These are phyloP conservation scores for Phyllosticta citribraziliensis DNA, from an alignment of 2,329 filamentous ascomycete species.

Conservation along the genomic window DNA sequence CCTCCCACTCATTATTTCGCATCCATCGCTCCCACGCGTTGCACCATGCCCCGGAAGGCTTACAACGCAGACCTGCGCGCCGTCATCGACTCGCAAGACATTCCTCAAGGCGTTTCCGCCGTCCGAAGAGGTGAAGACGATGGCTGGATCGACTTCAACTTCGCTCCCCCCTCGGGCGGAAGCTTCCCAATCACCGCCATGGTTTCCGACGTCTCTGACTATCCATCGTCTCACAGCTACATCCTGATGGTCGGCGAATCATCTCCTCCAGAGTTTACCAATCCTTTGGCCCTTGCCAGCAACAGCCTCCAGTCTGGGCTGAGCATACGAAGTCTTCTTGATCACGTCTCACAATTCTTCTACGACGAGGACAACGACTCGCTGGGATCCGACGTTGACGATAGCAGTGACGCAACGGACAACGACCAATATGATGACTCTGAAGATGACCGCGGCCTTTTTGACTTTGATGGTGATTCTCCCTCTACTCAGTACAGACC, in stretches of 20 bases:
- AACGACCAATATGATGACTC: background rate
- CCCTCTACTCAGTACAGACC: background rate
- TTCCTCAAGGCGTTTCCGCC: slow-evolving; percentile 39
- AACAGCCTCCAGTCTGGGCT: slow-evolving; percentile 30
- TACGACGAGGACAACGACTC: slow-evolving; percentile 23
- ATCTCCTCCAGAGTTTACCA: slow-evolving; percentile 32
- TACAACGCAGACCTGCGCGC: slow-evolving; percentile 52
- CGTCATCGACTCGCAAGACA: slow-evolving; percentile 26
- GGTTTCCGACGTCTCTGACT: slow-evolving; percentile 46
- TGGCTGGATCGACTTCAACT: slow-evolving; percentile 59
- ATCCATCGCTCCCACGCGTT: background rate
- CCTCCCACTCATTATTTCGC: background rate
- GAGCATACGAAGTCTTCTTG: slow-evolving; percentile 36
- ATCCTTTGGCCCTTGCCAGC: slow-evolving; percentile 37
- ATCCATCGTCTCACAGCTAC: slow-evolving; percentile 49
- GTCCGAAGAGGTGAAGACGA: slow-evolving; percentile 58
- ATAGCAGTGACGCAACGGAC: background rate
- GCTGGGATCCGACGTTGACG: slow-evolving; percentile 1
- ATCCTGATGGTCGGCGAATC: slow-evolving; percentile 46
- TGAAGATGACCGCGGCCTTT: background rate
- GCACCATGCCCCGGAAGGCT: slow-evolving; percentile 53
- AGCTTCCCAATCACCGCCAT: slow-evolving; percentile 30
- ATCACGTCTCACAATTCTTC: slow-evolving; percentile 37
- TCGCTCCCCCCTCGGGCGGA: slow-evolving; percentile 26
- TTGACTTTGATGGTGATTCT: background rate